Conservation (phyloP, 2,329 filamentous ascomycete genomes). For the Xylariaceae sp. region DNA sequence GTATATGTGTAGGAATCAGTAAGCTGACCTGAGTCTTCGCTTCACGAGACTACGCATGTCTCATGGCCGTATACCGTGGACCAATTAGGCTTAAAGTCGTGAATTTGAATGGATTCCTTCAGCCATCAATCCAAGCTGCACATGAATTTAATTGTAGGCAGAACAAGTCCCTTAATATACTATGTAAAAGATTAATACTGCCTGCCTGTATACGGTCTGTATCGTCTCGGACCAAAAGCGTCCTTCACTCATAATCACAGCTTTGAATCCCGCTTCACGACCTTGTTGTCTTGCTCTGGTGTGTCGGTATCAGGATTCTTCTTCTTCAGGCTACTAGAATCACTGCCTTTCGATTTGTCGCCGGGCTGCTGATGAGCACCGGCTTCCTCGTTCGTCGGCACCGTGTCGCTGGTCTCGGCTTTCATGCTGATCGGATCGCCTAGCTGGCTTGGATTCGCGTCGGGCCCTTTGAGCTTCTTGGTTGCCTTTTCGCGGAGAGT, state of each 20-base stretch:
- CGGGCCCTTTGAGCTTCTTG: constrained; percentile 28
- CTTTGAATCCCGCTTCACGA: constrained; percentile 23
- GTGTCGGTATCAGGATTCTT: constrained; percentile 25
- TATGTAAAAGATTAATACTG: too few relatives aligned
- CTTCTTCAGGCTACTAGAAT: constrained; percentile 35
- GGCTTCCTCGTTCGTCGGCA: constrained; percentile 22
- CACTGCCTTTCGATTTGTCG: constrained; percentile 28
- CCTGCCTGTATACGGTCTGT: not conserved
- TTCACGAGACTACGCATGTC: not conserved
- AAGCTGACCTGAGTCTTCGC: not conserved
- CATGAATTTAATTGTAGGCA: too few relatives aligned
- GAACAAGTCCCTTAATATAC: too few relatives aligned
- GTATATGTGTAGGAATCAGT: not conserved
- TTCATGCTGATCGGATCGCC: constrained; percentile 38
- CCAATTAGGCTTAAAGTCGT: too few relatives aligned
- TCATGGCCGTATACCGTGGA: too few relatives aligned
- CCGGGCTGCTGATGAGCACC: constrained; percentile 14
- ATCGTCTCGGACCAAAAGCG: not conserved
- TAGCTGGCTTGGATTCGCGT: constrained; percentile 35
- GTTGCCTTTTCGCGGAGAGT: constrained; percentile 28
- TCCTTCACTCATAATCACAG: constrained; percentile 15
- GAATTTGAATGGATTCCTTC: too few relatives aligned
- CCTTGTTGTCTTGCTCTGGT: constrained; percentile 18
- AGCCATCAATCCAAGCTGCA: too few relatives aligned
- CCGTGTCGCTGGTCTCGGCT: constrained; percentile 32